A percentile compares a stretch with the other conserved stretches of the same genome.
These are phyloP conservation scores for Emericellopsis atlantica DNA, from an alignment of 2,329 filamentous ascomycete species.

Conservation along the genomic window DNA sequence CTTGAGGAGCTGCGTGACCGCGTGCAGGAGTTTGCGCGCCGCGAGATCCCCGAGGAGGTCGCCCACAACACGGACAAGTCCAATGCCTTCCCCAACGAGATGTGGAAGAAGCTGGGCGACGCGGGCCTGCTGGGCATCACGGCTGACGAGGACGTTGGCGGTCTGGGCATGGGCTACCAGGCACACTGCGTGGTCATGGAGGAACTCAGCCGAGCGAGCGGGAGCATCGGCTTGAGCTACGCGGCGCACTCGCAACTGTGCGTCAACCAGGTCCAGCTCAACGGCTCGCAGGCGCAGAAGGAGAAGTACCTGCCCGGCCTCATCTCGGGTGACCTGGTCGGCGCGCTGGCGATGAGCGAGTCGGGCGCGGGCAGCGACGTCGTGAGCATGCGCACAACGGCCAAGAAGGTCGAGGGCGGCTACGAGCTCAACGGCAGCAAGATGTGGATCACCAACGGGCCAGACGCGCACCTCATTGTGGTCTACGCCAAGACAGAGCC, in stretches of 20 bases:
- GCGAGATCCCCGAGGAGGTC: constrained; percentile 76
- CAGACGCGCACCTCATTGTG: constrained; percentile 82
- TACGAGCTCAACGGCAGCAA: constrained; percentile 82
- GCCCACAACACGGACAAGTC: constrained; percentile 70
- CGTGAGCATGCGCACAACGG: constrained; percentile 85
- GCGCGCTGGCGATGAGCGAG: constrained; percentile 91
- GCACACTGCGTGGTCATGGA: constrained; percentile 94
- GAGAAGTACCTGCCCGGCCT: constrained; percentile 66
- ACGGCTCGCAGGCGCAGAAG: constrained; percentile 73
- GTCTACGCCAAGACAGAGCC: constrained; percentile 96
- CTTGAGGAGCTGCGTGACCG: constrained; percentile 70
- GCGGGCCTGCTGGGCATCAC: constrained; percentile 89
- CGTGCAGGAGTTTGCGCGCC: constrained; percentile 78
- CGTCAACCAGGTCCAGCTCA: constrained; percentile 90
- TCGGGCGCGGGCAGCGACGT: constrained; percentile 86
- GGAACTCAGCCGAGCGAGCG: constrained; percentile 80
- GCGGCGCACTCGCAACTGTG: constrained; percentile 93
- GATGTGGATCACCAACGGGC: constrained; percentile 99
- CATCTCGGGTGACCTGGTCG: constrained; percentile 68
- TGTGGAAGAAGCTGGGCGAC: constrained; percentile 90
- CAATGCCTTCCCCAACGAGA: constrained; percentile 79
- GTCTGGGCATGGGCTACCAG: constrained; percentile 86
- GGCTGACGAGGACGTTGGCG: constrained; percentile 83
- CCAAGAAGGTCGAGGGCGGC: constrained; percentile 69
- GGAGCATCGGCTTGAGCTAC: constrained; percentile 77